These are phyloP conservation scores for Diaporthe destruens DNA, from an alignment of 2,329 filamentous ascomycete genomes.

Conservation along the genomic window DNA sequence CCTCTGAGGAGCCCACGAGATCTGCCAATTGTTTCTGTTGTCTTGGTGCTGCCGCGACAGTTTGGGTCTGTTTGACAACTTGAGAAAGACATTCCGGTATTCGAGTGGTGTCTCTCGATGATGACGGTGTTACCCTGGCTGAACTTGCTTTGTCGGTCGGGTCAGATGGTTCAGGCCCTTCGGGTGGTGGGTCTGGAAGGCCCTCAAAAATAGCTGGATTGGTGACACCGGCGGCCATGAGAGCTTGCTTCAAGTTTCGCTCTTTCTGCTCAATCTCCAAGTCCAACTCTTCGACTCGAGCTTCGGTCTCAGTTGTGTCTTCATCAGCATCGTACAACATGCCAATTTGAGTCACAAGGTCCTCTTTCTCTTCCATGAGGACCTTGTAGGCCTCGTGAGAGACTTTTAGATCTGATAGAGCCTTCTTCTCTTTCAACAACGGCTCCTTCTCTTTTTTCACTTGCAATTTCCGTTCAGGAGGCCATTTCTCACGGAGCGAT, in stretches of 20 bases:
- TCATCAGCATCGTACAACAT: slow-evolving; percentile 64
- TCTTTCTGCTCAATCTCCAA: slow-evolving; percentile 60
- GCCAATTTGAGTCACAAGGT: slow-evolving; percentile 60
- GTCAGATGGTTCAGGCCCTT: slow-evolving; percentile 46
- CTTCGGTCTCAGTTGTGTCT: slow-evolving; percentile 66
- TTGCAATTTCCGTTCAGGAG: slow-evolving; percentile 59
- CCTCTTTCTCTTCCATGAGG: slow-evolving; percentile 59
- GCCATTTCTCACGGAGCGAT: slow-evolving; percentile 61
- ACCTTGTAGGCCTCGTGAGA: slow-evolving; percentile 58
- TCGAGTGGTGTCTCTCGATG: slow-evolving; percentile 51
- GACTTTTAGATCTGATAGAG: slow-evolving; percentile 55
- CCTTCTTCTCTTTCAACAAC: slow-evolving; percentile 60
- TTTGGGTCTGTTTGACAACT: slow-evolving; percentile 66
- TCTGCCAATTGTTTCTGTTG: slow-evolving; percentile 34
- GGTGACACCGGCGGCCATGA: slow-evolving; percentile 59
- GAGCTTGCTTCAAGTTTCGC: slow-evolving; percentile 54
- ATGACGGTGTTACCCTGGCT: slow-evolving; percentile 47
- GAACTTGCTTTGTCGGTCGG: slow-evolving; percentile 59
- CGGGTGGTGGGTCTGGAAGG: slow-evolving; percentile 47
- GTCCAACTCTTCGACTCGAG: slow-evolving; percentile 61
- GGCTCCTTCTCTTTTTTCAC: slow-evolving; percentile 65
- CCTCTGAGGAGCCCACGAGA: slow-evolving; percentile 38
- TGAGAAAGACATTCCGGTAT: slow-evolving; percentile 56
- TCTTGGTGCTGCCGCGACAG: slow-evolving; percentile 45
- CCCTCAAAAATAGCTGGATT: slow-evolving; percentile 57